A percentile compares a stretch with the other conserved stretches of the same genome.
phyloP scores from a whole-genome alignment of 2,329 filamentous ascomycete species.

The Chaetomium olivaceum region DNA sequence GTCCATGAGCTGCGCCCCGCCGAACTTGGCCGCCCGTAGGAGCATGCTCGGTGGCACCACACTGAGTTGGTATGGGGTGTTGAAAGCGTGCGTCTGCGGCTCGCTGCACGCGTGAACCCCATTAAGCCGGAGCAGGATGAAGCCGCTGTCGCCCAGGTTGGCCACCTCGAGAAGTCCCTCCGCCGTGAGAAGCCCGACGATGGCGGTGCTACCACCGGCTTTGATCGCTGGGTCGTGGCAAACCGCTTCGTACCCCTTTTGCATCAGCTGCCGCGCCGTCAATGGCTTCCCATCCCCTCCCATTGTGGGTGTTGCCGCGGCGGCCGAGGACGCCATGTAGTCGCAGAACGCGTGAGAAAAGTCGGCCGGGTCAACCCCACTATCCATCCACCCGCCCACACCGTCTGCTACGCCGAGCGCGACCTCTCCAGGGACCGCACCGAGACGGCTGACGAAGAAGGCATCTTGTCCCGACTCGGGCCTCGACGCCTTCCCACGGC shows the following conservation, averaged over 20 bases:
- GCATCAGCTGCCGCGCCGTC: conserved; percentile 70
- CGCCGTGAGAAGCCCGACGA: conserved; percentile 73
- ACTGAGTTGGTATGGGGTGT: conserved; percentile 93
- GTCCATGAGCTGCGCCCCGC: conserved; percentile 78
- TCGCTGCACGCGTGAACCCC: conserved; percentile 80
- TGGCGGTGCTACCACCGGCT: conserved; percentile 90
- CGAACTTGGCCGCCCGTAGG: conserved; percentile 78
- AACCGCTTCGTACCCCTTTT: conserved; percentile 80
- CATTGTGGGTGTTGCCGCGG: conserved; percentile 50
- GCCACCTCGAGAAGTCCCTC: conserved; percentile 81
- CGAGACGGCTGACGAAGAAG: conserved; percentile 87
- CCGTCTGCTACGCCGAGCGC: conserved; percentile 92
- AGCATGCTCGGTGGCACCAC: conserved; percentile 80
- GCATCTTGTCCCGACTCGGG: conserved; percentile 90
- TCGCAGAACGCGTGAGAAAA: conserved; percentile 93
- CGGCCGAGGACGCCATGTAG: conserved; percentile 81
- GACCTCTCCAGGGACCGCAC: conserved; percentile 63
- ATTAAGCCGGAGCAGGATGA: conserved; percentile 80
- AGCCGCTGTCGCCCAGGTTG: conserved; percentile 94
- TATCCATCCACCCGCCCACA: conserved; percentile 92
- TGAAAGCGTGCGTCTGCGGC: conserved; percentile 94
- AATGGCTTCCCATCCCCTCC: conserved; percentile 40
- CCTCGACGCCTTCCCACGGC: conserved; percentile 58
- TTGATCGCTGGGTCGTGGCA: conserved; percentile 70
- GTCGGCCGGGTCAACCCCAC: conserved; percentile 88